Evolutionary conservation across 1,139 yeast species (phyloP).

Genomic region (Geotrichum carabidarum): DNA sequence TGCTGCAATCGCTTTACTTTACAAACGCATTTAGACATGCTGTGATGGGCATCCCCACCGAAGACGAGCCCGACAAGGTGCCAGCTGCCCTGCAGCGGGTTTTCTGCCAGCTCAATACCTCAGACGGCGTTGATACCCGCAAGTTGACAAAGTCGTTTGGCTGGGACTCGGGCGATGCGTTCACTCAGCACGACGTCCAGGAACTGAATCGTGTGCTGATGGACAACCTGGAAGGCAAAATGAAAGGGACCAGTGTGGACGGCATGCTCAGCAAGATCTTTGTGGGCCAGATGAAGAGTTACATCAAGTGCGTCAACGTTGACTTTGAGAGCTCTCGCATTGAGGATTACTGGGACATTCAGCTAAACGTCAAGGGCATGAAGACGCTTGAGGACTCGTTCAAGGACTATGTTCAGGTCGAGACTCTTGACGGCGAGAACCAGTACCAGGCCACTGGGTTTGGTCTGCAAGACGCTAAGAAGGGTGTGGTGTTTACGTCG

Average conservation of each 20-base stretch:
- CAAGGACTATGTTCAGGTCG: slow-evolving; percentile 80
- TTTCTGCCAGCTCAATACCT: slow-evolving; percentile 70
- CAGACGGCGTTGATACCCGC: slow-evolving; percentile 76
- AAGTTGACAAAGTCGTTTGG: slow-evolving; percentile 92
- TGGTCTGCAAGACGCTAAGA: slow-evolving; percentile 94
- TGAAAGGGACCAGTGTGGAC: slow-evolving; percentile 86
- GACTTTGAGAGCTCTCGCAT: slow-evolving; percentile 87
- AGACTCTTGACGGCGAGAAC: slow-evolving; percentile 88
- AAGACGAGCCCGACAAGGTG: slow-evolving; percentile 52
- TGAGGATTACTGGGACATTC: slow-evolving; percentile 98
- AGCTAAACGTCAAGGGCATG: slow-evolving; percentile 84
- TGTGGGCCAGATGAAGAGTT: slow-evolving; percentile 96
- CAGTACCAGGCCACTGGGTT: slow-evolving; percentile 89
- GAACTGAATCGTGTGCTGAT: slow-evolving; percentile 90
- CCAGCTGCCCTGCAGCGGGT: slow-evolving; percentile 83
- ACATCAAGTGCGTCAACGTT: slow-evolving; percentile 88
- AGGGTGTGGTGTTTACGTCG: slow-evolving; percentile 86
- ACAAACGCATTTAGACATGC: slow-evolving; percentile 77
- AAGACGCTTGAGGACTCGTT: slow-evolving; percentile 69
- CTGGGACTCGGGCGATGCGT: slow-evolving; percentile 94
- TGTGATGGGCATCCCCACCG: slow-evolving; percentile 86
- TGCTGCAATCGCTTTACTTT: slow-evolving; percentile 83
- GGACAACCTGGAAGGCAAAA: slow-evolving; percentile 87
- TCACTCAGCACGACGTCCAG: slow-evolving; percentile 96
- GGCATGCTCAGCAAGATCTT: slow-evolving; percentile 74